phyloP scores from a whole-genome alignment of 768 basidiomycete species.

The Dacryopinax primogenitus region DNA sequence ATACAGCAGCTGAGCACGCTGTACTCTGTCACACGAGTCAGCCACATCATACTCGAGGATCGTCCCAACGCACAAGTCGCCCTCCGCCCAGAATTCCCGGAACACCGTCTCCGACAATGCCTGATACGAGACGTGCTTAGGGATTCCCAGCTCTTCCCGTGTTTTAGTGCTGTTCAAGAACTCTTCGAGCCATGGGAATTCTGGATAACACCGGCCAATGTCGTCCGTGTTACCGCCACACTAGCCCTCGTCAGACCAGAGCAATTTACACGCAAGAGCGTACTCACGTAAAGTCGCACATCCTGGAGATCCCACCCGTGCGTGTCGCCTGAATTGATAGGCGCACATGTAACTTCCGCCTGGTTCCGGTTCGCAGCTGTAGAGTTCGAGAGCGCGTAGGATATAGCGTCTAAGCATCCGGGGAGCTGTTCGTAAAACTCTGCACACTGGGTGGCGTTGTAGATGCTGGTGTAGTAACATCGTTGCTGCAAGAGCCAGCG shows the following conservation, averaged over 20 bases:
- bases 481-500: conserved; percentile 25
- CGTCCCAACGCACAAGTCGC: conserved; percentile 11
- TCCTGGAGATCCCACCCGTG: conserved; percentile 12
- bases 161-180: conserved; percentile 10
- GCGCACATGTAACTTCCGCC: conserved; percentile 13
- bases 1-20: conserved; percentile 20
- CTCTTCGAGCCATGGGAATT: conserved; percentile 19
- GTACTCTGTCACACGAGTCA: conserved; percentile 10
- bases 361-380: conserved; percentile 10
- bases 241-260: neutral
- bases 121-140: neutral
- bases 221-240: neutral
- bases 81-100: conserved; percentile 7
- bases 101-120: conserved; percentile 2
- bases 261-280: neutral
- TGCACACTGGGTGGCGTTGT: conserved; percentile 25
- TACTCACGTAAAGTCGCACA: conserved; percentile 8
- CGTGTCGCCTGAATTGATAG: conserved; percentile 16
- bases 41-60: neutral
- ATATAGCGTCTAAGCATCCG: conserved; percentile 19
- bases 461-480: conserved; percentile 24
- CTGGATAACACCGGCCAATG: conserved; percentile 17
- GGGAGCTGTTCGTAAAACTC: conserved; percentile 22
- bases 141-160: conserved; percentile 12
- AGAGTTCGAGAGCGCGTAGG: conserved; percentile 4